These are phyloP conservation scores for Phyllosticta citrichinensis DNA, from an alignment of 2,329 filamentous ascomycete species.

Conservation along the genomic window DNA sequence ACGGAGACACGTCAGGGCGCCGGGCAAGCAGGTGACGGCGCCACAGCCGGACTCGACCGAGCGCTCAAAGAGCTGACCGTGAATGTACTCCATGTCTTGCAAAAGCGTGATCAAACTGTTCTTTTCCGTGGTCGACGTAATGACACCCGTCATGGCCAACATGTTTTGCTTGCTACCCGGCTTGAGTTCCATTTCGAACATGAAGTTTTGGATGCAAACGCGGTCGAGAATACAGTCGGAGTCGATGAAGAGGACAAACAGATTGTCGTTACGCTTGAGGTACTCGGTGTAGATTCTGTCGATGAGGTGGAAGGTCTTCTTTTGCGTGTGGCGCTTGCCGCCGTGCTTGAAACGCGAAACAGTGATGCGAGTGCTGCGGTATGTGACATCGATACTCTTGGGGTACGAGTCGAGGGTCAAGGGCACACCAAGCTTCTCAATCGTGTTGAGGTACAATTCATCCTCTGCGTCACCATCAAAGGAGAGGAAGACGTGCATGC, in stretches of 20 bases:
- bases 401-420: slow-evolving; percentile 69
- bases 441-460: slow-evolving; percentile 77
- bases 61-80: slow-evolving; percentile 91
- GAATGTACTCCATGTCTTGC: slow-evolving; percentile 97
- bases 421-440: slow-evolving; percentile 74
- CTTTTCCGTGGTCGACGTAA: slow-evolving; percentile 84
- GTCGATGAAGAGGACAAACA: slow-evolving; percentile 95
- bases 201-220: slow-evolving; percentile 90
- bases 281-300: slow-evolving; percentile 88
- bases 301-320: slow-evolving; percentile 84
- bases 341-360: slow-evolving; percentile 88
- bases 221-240: slow-evolving; percentile 91
- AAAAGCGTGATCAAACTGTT: slow-evolving; percentile 83
- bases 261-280: slow-evolving; percentile 74
- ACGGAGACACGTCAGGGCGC: slow-evolving; percentile 87
- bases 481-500: slow-evolving; percentile 88
- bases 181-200: slow-evolving; percentile 97
- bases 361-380: slow-evolving; percentile 74
- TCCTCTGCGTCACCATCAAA: slow-evolving; percentile 89
- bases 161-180: slow-evolving; percentile 86
- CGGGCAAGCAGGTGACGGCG: slow-evolving; percentile 86
- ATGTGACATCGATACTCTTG: slow-evolving; percentile 80
- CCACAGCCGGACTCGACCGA: slow-evolving; percentile 93
- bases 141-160: slow-evolving; percentile 95
- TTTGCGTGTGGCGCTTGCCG: slow-evolving; percentile 89